phyloP scores from a whole-genome alignment of 352 stramenopile genomes.

The Aphanomyces stellatus region DNA sequence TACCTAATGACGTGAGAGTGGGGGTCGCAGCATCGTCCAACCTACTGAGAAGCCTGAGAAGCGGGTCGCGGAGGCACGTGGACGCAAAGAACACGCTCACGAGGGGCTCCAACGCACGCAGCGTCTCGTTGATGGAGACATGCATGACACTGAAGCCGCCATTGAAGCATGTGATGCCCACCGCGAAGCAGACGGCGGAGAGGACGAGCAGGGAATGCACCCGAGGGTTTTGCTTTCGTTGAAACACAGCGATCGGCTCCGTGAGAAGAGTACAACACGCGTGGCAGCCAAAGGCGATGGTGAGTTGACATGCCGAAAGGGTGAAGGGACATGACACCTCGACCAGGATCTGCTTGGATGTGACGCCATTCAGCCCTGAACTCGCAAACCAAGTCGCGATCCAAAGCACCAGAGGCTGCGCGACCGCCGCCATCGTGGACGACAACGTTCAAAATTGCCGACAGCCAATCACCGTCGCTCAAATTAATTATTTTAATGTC shows the following conservation, averaged over 20 bases:
- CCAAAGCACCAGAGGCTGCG: no score
- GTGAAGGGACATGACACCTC: not conserved
- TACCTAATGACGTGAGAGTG: not conserved
- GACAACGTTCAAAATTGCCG: no score
- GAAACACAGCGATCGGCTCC: not conserved
- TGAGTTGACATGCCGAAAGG: constrained; percentile 14
- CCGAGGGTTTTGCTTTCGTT: not conserved
- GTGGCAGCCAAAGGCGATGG: constrained; percentile 8
- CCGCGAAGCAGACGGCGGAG: not conserved
- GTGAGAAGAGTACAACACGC: not conserved
- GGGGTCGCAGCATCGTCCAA: not conserved
- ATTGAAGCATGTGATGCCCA: constrained; percentile 9
- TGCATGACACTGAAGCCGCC: constrained; percentile 15
- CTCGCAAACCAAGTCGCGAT: not conserved
- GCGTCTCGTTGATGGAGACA: constrained; percentile 18
- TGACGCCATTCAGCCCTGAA: constrained; percentile 9
- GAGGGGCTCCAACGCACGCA: constrained; percentile 13
- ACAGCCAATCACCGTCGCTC: no score
- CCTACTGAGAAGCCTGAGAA: constrained; percentile 14
- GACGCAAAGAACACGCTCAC: not conserved
- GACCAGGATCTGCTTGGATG: constrained; percentile 14
- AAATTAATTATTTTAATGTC: no score
- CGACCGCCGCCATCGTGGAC: no score
- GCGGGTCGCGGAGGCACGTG: not conserved
- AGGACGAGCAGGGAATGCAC: not conserved